Conservation (phyloP, 805 yeast species). For the Kuraishia ogatae region DNA sequence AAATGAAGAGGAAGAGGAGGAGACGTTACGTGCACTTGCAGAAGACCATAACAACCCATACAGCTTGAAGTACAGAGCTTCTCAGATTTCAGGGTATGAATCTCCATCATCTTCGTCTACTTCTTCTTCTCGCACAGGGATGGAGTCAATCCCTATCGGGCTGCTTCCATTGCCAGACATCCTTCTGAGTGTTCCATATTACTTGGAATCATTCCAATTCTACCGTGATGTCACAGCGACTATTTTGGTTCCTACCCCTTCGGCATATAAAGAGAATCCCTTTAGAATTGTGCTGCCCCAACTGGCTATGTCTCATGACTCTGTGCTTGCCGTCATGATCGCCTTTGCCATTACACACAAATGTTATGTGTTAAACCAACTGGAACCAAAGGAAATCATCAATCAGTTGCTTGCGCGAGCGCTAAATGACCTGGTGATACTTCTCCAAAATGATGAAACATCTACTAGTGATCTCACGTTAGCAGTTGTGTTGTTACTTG, state of each 20-base stretch:
- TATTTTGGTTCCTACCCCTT: constrained; percentile 52
- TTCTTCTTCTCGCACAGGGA: no score
- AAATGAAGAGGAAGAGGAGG: constrained; percentile 10
- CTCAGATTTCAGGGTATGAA: no score
- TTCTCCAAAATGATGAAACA: constrained; percentile 40
- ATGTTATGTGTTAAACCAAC: constrained; percentile 13
- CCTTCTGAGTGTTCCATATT: constrained; percentile 48
- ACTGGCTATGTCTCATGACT: constrained; percentile 53
- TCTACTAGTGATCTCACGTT: constrained; percentile 60
- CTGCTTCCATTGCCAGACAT: constrained; percentile 51
- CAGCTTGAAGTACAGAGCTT: no score
- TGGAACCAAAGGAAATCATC: constrained; percentile 31
- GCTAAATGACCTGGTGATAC: constrained; percentile 43
- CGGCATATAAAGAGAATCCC: constrained; percentile 51
- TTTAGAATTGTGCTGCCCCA: constrained; percentile 57
- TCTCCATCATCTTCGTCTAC: no score
- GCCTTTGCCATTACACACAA: constrained; percentile 40
- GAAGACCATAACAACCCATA: no score
- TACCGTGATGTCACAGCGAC: constrained; percentile 54
- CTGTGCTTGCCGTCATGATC: constrained; percentile 47
- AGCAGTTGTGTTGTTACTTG: constrained; percentile 49
- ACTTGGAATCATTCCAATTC: constrained; percentile 53
- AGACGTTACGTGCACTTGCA: not conserved
- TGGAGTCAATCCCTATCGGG: constrained; percentile 22
- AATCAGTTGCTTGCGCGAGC: constrained; percentile 48